phyloP scores from a whole-genome alignment of 192 early-diverging fungal species.

The Coemansia sp. region DNA sequence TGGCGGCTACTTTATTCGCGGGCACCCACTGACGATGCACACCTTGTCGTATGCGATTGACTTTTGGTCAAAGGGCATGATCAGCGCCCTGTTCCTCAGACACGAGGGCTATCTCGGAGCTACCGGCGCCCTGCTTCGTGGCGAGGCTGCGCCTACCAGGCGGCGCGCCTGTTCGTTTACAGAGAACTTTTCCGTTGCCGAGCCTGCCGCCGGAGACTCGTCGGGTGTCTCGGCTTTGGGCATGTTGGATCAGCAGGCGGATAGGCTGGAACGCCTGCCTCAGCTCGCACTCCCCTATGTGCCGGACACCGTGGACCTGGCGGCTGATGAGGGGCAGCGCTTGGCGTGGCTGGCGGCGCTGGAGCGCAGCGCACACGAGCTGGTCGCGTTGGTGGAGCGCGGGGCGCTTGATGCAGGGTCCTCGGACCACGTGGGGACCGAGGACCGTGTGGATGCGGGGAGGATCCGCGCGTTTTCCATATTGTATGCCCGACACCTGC shows the following conservation, averaged over 20 bases:
- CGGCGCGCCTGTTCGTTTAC: conserved; percentile 67
- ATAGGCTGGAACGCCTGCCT: conserved; percentile 61
- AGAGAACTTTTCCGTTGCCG: conserved; percentile 78
- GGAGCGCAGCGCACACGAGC: conserved; percentile 64
- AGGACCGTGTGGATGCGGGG: conserved; percentile 7
- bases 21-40: conserved; percentile 97
- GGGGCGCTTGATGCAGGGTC: conserved; percentile 25
- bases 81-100: conserved; percentile 91
- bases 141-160: conserved; percentile 9
- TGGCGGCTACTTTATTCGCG: conserved; percentile 96
- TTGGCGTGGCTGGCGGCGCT: conserved; percentile 77
- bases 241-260: conserved; percentile 63
- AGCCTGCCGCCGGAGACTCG: conserved; percentile 60
- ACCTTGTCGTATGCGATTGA: conserved; percentile 95
- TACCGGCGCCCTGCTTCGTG: conserved; percentile 69
- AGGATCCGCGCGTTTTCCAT: conserved; percentile 59
- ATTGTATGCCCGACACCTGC: conserved; percentile 71
- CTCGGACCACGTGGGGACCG: background rate
- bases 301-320: conserved; percentile 73
- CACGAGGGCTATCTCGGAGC: conserved; percentile 98
- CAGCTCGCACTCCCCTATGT: conserved; percentile 62
- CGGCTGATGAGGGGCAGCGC: conserved; percentile 58
- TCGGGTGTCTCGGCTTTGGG: conserved; percentile 61
- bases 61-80: conserved; percentile 96
- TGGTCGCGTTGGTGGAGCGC: conserved; percentile 64